phyloP scores from a whole-genome alignment of 2,329 filamentous ascomycete genomes.

The Fusarium transvaalense region DNA sequence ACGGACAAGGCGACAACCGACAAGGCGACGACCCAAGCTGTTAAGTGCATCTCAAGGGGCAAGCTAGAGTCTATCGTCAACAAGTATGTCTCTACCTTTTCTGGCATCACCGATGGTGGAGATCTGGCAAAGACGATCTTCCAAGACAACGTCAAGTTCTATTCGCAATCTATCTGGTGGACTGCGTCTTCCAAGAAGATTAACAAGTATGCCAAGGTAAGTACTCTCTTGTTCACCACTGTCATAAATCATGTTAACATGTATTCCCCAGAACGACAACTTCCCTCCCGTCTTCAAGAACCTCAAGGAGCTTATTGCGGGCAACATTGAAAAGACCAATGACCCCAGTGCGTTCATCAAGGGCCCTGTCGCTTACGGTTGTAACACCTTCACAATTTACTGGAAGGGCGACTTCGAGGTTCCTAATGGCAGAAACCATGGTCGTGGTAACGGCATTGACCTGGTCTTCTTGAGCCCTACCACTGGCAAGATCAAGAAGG shows the following conservation, averaged over 20 bases:
- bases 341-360: slow-evolving; percentile 35
- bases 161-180: slow-evolving; percentile 42
- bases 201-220: slow-evolving; percentile 34
- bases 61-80: slow-evolving; percentile 34
- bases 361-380: slow-evolving; percentile 38
- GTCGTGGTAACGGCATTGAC: slow-evolving; percentile 39
- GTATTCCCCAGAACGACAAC: slow-evolving; percentile 23
- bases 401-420: slow-evolving; percentile 43
- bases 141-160: slow-evolving; percentile 31
- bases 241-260: neutral
- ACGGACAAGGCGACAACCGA: too few species aligned
- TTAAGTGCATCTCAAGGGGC: slow-evolving; percentile 23
- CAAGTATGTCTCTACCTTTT: slow-evolving; percentile 39
- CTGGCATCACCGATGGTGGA: slow-evolving; percentile 38
- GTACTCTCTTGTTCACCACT: neutral
- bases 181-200: slow-evolving; percentile 24
- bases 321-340: slow-evolving; percentile 18
- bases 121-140: slow-evolving; percentile 25
- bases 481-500: slow-evolving; percentile 30
- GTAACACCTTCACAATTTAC: slow-evolving; percentile 42
- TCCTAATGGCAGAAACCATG: slow-evolving; percentile 5
- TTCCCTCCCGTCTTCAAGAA: slow-evolving; percentile 37
- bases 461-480: slow-evolving; percentile 36
- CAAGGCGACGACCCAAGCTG: neutral
- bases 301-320: slow-evolving; percentile 30